Conservation (phyloP, 2,329 filamentous ascomycete species). For the Fusarium sp. region DNA sequence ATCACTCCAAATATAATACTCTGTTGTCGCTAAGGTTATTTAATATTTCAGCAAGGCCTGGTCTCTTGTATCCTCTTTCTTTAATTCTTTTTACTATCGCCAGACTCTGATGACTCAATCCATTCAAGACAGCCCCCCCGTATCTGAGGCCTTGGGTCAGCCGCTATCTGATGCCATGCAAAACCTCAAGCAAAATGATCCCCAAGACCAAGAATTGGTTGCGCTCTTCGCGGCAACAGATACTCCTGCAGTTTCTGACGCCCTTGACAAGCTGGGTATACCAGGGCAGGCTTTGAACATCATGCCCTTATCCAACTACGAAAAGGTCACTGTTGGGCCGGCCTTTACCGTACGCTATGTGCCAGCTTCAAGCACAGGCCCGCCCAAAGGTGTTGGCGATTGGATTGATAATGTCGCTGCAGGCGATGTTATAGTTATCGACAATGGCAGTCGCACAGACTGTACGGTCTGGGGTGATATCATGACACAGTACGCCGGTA, state of each 20-base stretch:
- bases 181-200: neutral
- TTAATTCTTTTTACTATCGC: neutral
- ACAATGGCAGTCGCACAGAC: slow-evolving; percentile 47
- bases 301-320: neutral
- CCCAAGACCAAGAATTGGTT: neutral
- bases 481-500: slow-evolving; percentile 47
- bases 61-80: too few species aligned
- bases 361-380: neutral
- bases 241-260: neutral
- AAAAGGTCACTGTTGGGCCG: neutral
- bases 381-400: neutral
- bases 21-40: too few species aligned
- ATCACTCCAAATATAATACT: too few species aligned
- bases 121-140: neutral
- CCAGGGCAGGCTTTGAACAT: neutral
- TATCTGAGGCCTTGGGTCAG: neutral
- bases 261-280: slow-evolving; percentile 1
- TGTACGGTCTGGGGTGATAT: slow-evolving; percentile 50
- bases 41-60: too few species aligned
- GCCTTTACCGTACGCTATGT: slow-evolving; percentile 5
- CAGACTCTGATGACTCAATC: neutral
- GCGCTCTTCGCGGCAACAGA: neutral
- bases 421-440: slow-evolving; percentile 45
- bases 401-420: neutral
- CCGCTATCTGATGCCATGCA: neutral